These are phyloP conservation scores for Solanum lycopersicoides DNA, from an alignment of 257 asterid species.

Conservation along the genomic window DNA sequence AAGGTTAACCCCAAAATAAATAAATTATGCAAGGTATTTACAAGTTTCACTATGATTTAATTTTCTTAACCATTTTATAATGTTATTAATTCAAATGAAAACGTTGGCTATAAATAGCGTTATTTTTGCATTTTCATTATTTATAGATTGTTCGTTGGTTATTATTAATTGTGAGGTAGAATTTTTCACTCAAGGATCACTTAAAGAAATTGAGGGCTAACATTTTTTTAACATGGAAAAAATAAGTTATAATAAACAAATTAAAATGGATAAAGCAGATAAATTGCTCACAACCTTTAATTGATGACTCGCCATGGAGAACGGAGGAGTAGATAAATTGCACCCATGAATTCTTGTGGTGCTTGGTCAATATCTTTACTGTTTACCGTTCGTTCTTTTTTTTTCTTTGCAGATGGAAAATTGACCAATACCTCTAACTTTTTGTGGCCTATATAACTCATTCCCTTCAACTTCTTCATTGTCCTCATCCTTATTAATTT, in stretches of 20 bases:
- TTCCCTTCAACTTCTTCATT: not conserved
- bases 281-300: not conserved
- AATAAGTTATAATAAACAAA: no score
- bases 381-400: not conserved
- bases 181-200: no score
- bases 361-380: not conserved
- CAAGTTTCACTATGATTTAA: no score
- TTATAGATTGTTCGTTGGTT: no score
- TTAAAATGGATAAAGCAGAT: no score
- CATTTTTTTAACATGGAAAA: not conserved
- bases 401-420: not conserved
- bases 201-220: not conserved
- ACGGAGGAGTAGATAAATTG: not conserved
- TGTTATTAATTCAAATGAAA: no score
- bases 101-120: no score
- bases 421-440: not conserved
- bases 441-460: constrained; percentile 19
- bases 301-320: not conserved
- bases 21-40: no score
- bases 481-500: constrained; percentile 22
- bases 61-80: no score
- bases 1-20: no score
- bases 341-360: not conserved
- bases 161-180: not conserved
- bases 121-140: not conserved